Base-by-base conservation (phyloP, 495 filamentous ascomycete species). In the Wilcoxina mikolae region DNA sequence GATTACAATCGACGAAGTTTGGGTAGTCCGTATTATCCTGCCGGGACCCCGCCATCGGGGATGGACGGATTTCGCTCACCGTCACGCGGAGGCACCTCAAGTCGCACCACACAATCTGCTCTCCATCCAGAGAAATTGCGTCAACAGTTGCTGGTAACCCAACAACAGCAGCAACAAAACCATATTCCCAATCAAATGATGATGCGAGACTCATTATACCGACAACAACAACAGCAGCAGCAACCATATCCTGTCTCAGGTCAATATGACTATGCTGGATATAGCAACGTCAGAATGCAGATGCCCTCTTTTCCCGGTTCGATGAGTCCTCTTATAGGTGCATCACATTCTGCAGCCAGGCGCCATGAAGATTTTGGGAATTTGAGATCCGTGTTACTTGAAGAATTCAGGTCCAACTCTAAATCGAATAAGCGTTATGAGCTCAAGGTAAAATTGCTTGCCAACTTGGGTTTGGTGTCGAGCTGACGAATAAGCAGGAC, bases 351-450 rank as follows among this genome's bases (percentile, higher is more conserved):
- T 70, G 76, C 26, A 33, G 54, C 58, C 27, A 56, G 61, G 45
- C 77, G 79, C 56, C 83, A 87, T 28, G 75, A 81, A 28, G 83
- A 88, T 56, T 69, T 76, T 2, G 71, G 75, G 0, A 78, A 76
- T 53, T 68, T 83, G 2, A 75, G 85, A 48, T 94, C 88, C 65
- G 65, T 73, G 22, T 70, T 89, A 2, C 71, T 95, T 2, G 80
- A 87, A 47, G 85, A 94, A 20, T 95, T 94, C 68, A 78, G 82
- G 10, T 72, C 76, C 3, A 83, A 81, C 59, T 75, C 73, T 48
- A 94, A 87, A 62, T 79, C 80, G 0, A 87, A 75, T 67, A 90
- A 82, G 64, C 80, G 79, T 23, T 94, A 80, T 57, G 87, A 95
- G 63, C 72, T 95, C 2, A 93, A 88, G 74, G 83, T 85, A 68